phyloP scores from a whole-genome alignment of 2,329 filamentous ascomycete genomes.

The Fusarium solani-melongenae region DNA sequence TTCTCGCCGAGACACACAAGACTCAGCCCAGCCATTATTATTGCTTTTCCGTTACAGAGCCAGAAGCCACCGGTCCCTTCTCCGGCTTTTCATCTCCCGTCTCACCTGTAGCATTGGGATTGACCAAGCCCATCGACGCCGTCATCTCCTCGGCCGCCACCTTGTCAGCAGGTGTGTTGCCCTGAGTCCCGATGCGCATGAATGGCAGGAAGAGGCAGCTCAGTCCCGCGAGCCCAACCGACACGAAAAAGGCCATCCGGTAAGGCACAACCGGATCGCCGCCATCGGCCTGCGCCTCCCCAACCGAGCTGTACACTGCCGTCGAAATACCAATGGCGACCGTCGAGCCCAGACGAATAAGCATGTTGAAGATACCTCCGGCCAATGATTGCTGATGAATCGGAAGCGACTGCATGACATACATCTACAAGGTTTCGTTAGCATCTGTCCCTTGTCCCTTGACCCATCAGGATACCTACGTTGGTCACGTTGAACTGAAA shows the following conservation, averaged over 20 bases:
- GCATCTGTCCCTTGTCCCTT: neutral
- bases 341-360: constrained; percentile 69
- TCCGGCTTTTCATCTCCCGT: neutral
- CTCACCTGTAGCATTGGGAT: constrained; percentile 11
- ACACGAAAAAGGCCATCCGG: constrained; percentile 34
- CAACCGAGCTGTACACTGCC: constrained; percentile 65
- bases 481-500: constrained; percentile 78
- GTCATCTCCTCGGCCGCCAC: constrained; percentile 5
- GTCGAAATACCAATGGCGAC: constrained; percentile 72
- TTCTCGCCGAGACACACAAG: neutral
- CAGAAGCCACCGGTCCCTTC: neutral
- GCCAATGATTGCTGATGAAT: constrained; percentile 72
- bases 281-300: constrained; percentile 25
- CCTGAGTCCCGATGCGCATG: constrained; percentile 34
- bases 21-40: neutral
- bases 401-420: constrained; percentile 74
- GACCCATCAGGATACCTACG: constrained; percentile 52
- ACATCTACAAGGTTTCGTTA: constrained; percentile 63
- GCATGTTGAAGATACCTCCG: constrained; percentile 75
- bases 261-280: constrained; percentile 23
- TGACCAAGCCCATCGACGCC: constrained; percentile 17
- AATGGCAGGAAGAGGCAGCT: constrained; percentile 28
- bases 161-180: constrained; percentile 25
- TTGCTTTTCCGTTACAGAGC: neutral
- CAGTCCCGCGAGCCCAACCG: constrained; percentile 33